These are phyloP conservation scores for Tylopilus sp. DNA, from an alignment of 768 basidiomycete species.

Conservation along the genomic window DNA sequence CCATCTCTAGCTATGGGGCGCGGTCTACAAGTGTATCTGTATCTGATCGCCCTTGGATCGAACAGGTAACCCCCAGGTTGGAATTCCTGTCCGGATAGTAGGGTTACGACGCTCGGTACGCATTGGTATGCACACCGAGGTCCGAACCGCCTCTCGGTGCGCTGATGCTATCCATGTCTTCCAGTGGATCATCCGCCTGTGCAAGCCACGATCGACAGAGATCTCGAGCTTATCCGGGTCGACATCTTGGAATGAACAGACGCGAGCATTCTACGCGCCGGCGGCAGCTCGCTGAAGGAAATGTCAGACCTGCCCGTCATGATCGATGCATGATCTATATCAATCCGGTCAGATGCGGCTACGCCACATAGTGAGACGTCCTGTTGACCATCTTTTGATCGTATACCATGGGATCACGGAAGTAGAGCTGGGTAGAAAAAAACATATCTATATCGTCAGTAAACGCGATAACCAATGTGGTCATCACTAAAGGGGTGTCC, in stretches of 20 bases:
- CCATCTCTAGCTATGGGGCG: neutral
- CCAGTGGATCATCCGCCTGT: neutral
- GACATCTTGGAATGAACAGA: neutral
- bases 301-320: neutral
- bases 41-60: neutral
- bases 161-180: neutral
- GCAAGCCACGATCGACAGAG: neutral
- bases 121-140: neutral
- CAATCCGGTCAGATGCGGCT: neutral
- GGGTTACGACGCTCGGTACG: no score
- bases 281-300: neutral
- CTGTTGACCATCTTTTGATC: neutral
- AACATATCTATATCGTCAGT: no score
- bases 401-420: neutral
- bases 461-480: neutral
- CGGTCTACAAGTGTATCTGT: neutral
- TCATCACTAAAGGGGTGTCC: slow-evolving; percentile 1
- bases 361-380: neutral
- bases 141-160: neutral
- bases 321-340: no score
- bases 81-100: neutral
- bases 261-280: no score
- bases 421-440: neutral
- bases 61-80: neutral
- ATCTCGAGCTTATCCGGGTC: neutral